Evolutionary conservation across 2,329 filamentous ascomycete species (phyloP), one percentile per base, ranked within the genome.

Genomic region (Ophiocordyceps sinensis): DNA sequence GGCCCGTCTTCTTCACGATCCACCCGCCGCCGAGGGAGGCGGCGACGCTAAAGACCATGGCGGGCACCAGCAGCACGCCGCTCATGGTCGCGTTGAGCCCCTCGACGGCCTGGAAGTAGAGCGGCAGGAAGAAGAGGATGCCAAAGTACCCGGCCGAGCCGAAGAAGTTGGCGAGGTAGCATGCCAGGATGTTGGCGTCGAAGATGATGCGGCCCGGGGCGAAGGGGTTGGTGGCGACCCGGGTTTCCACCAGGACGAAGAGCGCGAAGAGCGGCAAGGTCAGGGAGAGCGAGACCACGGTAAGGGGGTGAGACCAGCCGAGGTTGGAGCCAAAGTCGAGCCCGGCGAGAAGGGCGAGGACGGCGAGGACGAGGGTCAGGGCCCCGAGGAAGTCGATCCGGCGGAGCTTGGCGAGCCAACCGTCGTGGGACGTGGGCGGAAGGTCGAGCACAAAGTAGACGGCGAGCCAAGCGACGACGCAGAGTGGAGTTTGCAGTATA

Each of bases 361-460:
- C 75, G 5, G 82, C 80, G 2, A 67, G 52, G 23, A 85, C 69
- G 14, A 89, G 73, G 15, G 75, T 66, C 26, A 74, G 59, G 2
- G 82, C 82, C 7, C 85, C 84, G 1, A 82, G 60, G 50, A 87
- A 86, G 56, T 89, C 85, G 49, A 89, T 71, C 28, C 76, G 75
- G 15, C 64, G 61, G 12, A 88, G 59, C 53, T 85, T 85, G 30
- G 68, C 57, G 46, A 67, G 69, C 79, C 79, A 84, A 56, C 82
- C 70, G 42, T 73, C 64, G 32, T 78, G 73, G 7, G 61, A 59
- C 42, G 63, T 62, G 1, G 80, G 77, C 1, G 82, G 80, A 0
- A 85, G 59, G 38, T 81, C 60, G 12, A 88, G 68, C 32, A 71
- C 65, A n/a, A 77, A 52, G 38, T 69, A 69, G 14, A 86, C 82